Percentiles rank a stretch among this genome's conserved stretches.
These are phyloP conservation scores for Carex pumila DNA, from an alignment of 176 grass and related monocot genomes.

Conservation along the genomic window DNA sequence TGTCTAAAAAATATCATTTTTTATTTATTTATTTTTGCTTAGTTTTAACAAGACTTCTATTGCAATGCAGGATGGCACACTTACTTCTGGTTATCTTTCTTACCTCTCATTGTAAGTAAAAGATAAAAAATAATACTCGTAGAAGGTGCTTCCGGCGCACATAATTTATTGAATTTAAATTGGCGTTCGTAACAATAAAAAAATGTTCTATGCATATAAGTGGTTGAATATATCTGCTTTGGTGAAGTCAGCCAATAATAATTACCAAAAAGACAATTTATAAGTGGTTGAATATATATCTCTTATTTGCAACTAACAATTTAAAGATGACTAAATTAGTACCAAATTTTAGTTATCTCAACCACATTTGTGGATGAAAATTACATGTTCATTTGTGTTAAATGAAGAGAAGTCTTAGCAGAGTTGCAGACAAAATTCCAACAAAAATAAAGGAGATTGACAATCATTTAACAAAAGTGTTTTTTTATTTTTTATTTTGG, in stretches of 20 bases:
- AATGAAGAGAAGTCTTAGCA: neutral
- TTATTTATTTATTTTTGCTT: neutral
- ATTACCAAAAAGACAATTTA: neutral
- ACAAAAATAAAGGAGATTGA: neutral
- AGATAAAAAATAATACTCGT: neutral
- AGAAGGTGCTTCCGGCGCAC: neutral
- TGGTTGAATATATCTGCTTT: neutral
- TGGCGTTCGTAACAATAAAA: neutral
- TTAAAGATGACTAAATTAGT: neutral
- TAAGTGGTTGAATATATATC: neutral
- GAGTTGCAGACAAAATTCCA: neutral
- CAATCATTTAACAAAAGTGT: neutral
- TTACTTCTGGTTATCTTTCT: slow-evolving; percentile 92
- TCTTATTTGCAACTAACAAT: slow-evolving; percentile 17
- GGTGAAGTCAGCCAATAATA: neutral
- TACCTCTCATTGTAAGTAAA: slow-evolving; percentile 88
- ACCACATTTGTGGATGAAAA: neutral
- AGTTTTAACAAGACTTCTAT: slow-evolving; percentile 8
- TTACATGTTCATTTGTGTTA: neutral
- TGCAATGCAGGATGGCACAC: slow-evolving; percentile 93
- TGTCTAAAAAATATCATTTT: neutral
- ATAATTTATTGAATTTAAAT: neutral
- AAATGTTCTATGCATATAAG: neutral
- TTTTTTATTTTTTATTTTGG: neutral
- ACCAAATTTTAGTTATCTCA: neutral